Percentiles rank a stretch among this genome's conserved stretches.
Conservation (phyloP, 23 red algal genomes). For the Chondrus crispus region DNA sequence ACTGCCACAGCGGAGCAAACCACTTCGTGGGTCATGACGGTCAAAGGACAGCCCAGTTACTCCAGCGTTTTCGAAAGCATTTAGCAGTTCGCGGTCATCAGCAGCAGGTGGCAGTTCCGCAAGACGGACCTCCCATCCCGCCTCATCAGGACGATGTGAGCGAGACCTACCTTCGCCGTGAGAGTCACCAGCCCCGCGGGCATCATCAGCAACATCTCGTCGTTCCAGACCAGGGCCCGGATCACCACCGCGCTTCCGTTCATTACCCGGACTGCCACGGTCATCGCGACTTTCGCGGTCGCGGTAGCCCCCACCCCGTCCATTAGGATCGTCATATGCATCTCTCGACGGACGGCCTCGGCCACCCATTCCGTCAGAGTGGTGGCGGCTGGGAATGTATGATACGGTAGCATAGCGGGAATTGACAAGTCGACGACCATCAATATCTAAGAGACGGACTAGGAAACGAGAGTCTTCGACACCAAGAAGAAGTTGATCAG, state of each 20-base stretch:
- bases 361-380: constrained; percentile 10
- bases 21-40: background rate
- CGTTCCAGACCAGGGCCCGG: background rate
- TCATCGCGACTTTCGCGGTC: constrained; percentile 45
- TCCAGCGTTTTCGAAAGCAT: background rate
- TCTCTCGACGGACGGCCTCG: background rate
- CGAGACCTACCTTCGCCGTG: too few relatives aligned
- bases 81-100: background rate
- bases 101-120: background rate
- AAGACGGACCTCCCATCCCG: constrained; percentile 33
- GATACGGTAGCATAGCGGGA: constrained; percentile 61
- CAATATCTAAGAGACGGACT: constrained; percentile 48
- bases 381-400: constrained; percentile 47
- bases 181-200: constrained; percentile 17
- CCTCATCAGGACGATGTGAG: background rate
- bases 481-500: constrained; percentile 55
- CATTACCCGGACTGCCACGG: constrained; percentile 5
- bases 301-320: constrained; percentile 8
- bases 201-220: constrained; percentile 19
- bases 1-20: background rate
- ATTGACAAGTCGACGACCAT: constrained; percentile 33
- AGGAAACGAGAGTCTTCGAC: constrained; percentile 48
- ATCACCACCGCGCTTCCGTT: background rate
- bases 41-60: background rate
- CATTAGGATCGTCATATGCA: background rate